A percentile compares a stretch with the other conserved stretches of the same genome.
phyloP scores from a whole-genome alignment of 2,329 filamentous ascomycete species.

The Pseudofabraea citricarpa region DNA sequence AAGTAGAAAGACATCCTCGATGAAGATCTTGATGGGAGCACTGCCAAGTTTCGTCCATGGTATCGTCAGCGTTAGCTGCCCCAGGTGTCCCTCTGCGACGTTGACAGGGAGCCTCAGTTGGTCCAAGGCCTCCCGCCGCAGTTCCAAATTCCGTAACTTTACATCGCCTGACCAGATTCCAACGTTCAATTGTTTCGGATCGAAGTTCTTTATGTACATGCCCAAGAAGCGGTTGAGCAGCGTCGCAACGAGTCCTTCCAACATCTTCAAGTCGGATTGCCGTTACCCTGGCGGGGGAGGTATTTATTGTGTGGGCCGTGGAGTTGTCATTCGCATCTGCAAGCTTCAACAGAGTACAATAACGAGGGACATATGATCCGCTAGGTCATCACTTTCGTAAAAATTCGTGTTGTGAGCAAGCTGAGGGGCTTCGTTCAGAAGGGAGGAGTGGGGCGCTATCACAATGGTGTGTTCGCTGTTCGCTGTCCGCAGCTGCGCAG shows the following conservation, averaged over 20 bases:
- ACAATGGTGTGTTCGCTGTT: no score
- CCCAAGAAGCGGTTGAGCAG: slow-evolving; percentile 98
- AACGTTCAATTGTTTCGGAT: slow-evolving; percentile 94
- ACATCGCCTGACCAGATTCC: slow-evolving; percentile 99
- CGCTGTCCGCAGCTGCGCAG: no score
- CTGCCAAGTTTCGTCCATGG: slow-evolving; percentile 97
- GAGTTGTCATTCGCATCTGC: background rate
- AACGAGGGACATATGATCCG: background rate
- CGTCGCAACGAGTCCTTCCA: slow-evolving; percentile 94
- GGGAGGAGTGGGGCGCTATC: background rate
- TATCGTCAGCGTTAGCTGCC: slow-evolving; percentile 85
- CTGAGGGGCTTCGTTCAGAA: background rate
- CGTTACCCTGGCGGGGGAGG: slow-evolving; percentile 68
- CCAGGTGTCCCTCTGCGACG: slow-evolving; percentile 91
- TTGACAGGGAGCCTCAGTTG: slow-evolving; percentile 96
- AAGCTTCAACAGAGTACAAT: background rate
- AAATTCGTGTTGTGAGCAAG: background rate
- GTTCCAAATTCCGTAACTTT: slow-evolving; percentile 85
- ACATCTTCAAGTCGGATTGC: slow-evolving; percentile 65
- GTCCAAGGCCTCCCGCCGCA: slow-evolving; percentile 91
- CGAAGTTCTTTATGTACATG: slow-evolving; percentile 99
- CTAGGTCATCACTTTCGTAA: background rate
- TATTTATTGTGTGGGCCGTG: slow-evolving; percentile 7
- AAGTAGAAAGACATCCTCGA: slow-evolving; percentile 94
- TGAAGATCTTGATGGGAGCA: slow-evolving; percentile 89